Percentiles rank a stretch among this genome's conserved stretches.
Evolutionary conservation across 352 stramenopile species (phyloP).

Genomic region (Phytophthora rubi): DNA sequence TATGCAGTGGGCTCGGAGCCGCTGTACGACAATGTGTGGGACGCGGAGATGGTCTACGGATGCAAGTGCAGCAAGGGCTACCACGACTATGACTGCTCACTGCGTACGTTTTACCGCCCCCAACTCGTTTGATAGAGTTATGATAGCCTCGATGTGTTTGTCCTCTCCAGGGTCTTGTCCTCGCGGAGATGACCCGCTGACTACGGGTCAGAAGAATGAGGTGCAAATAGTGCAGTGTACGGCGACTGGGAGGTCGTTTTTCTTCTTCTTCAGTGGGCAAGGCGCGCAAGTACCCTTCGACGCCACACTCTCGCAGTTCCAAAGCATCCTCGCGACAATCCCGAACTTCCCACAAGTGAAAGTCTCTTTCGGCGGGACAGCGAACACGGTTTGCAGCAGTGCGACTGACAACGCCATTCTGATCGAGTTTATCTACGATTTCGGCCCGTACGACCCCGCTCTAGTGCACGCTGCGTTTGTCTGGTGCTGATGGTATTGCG

Average conservation of each 20-base stretch:
- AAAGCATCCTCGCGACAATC: conserved; percentile 53
- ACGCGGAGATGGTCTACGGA: conserved; percentile 84
- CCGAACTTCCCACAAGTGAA: conserved; percentile 45
- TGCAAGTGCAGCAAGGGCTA: conserved; percentile 89
- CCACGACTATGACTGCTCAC: conserved; percentile 86
- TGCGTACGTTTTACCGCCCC: conserved; percentile 33
- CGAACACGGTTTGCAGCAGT: conserved; percentile 51
- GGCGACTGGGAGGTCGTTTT: conserved; percentile 69
- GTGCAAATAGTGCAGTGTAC: conserved; percentile 85
- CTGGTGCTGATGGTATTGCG: conserved; percentile 13
- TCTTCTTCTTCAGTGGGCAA: conserved; percentile 69
- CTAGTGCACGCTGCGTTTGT: neutral
- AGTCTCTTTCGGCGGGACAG: conserved; percentile 52
- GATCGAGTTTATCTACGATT: conserved; percentile 67
- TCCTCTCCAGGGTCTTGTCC: conserved; percentile 67
- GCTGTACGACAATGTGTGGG: conserved; percentile 63
- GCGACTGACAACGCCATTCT: conserved; percentile 52
- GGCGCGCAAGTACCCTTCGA: conserved; percentile 61
- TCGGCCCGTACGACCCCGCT: conserved; percentile 54
- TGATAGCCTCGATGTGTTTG: neutral
- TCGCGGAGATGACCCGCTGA: conserved; percentile 88
- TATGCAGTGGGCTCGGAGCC: conserved; percentile 56
- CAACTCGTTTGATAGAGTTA: neutral
- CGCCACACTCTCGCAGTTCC: conserved; percentile 53
- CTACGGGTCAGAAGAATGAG: conserved; percentile 83